Evolutionary conservation across 1,139 yeast genomes (phyloP), one percentile per base, ranked within the genome.

Genomic region (Candida sojae): DNA sequence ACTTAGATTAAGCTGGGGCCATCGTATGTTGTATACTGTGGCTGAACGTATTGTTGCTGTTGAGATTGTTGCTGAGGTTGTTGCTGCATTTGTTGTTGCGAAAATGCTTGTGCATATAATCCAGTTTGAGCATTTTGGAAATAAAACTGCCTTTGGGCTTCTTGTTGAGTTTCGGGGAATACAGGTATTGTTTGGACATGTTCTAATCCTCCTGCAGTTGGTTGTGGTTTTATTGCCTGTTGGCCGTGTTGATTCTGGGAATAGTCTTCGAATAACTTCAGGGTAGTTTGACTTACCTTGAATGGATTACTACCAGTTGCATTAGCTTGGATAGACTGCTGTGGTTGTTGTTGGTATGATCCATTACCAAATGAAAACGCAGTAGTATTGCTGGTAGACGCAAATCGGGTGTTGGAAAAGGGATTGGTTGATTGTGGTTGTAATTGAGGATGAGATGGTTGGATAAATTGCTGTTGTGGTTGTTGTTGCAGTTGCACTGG

Each of bases 131-230:
- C 82, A 48, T 68, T 66, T 44, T 65, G 60, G 54, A 73, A 63
- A 52, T 61, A 67, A 40, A 60, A 67, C 46, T 75, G 73, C 45
- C 65, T 66, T 44, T 65, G 70, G 28, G 67, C 70, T 39, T 71
- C 75, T 49, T 63, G 67, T 57, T 77, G 82, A 7, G 88, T 84
- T 54, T 82, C 81, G 0, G 88, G 88, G 57, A 84, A 84, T 1
- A 84, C 86, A 3, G 89, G 78, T 3, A 80, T 64, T 0, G 89
- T 84, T 3, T 84, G 84, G 37, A 83, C 57, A 47, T 70, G 70
- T 60, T 84, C 90, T 50, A 82, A 72, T 0, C 90, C 90, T 5
- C 89, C 90, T 21, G 88, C 86, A 2, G 89, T 84, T 3, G 79
- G 73, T 57, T 81, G 86, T 10, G 75, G 70, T 50, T 70, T 67